Percentiles rank a stretch among this genome's conserved stretches.
These are phyloP conservation scores for Coemansia sp. DNA, from an alignment of 192 early-diverging fungal species.

Conservation along the genomic window DNA sequence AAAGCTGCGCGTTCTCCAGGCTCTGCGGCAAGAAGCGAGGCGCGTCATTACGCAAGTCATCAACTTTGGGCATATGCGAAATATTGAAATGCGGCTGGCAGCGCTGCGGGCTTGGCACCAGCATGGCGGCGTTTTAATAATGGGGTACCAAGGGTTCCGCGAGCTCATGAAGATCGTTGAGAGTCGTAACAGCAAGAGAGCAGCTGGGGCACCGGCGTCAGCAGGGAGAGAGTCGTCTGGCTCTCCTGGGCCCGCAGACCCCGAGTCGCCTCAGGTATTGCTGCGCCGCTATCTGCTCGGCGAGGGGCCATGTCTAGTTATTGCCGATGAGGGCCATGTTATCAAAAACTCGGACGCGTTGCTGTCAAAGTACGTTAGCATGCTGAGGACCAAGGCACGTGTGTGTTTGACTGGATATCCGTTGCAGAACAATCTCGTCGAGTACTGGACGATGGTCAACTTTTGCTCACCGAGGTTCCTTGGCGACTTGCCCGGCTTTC, in stretches of 20 bases:
- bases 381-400: conserved; percentile 58
- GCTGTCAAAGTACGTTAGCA: conserved; percentile 17
- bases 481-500: conserved; percentile 58
- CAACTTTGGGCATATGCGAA: conserved; percentile 37
- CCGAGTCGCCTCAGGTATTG: background rate
- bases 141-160: conserved; percentile 65
- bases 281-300: conserved; percentile 51
- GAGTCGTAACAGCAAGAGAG: background rate
- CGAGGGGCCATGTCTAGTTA: conserved; percentile 66
- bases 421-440: conserved; percentile 77
- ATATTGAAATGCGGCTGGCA: conserved; percentile 12
- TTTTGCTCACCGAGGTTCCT: conserved; percentile 67
- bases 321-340: conserved; percentile 84
- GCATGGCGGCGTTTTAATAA: conserved; percentile 66
- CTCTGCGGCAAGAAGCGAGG: conserved; percentile 7
- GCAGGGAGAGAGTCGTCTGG: background rate
- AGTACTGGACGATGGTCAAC: conserved; percentile 80
- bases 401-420: conserved; percentile 82
- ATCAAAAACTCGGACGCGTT: conserved; percentile 58
- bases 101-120: conserved; percentile 57
- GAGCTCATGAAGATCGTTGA: conserved; percentile 25
- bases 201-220: background rate
- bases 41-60: conserved; percentile 47
- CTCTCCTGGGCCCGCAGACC: background rate
- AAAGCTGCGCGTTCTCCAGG: background rate